Percentiles rank a stretch among this genome's conserved stretches.
These are phyloP conservation scores for Clonostachys byssicola DNA, from an alignment of 2,329 filamentous ascomycete genomes.

Conservation along the genomic window DNA sequence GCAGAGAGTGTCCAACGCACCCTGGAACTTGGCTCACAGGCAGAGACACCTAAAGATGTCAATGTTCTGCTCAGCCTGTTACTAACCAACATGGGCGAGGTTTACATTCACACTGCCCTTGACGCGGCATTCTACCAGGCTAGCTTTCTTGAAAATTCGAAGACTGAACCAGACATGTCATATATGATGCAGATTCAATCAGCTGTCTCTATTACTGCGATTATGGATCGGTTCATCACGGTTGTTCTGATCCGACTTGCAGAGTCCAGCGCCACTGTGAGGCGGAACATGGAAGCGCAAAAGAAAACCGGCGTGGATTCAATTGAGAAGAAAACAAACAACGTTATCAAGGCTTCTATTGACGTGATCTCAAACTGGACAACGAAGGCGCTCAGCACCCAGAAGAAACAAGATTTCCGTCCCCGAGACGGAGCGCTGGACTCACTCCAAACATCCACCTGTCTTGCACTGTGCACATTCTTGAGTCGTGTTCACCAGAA, in stretches of 20 bases:
- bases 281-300: slow-evolving; percentile 83
- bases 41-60: slow-evolving; percentile 92
- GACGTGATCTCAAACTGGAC: slow-evolving; percentile 75
- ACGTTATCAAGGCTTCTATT: slow-evolving; percentile 50
- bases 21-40: slow-evolving; percentile 81
- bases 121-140: slow-evolving; percentile 72
- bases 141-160: slow-evolving; percentile 70
- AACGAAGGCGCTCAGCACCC: slow-evolving; percentile 64
- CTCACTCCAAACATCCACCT: slow-evolving; percentile 81
- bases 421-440: slow-evolving; percentile 80
- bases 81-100: slow-evolving; percentile 81
- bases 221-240: slow-evolving; percentile 89
- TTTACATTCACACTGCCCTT: slow-evolving; percentile 65
- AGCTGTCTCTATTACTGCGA: slow-evolving; percentile 82
- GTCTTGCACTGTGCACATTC: slow-evolving; percentile 76
- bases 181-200: slow-evolving; percentile 78
- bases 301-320: slow-evolving; percentile 68
- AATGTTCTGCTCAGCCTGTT: slow-evolving; percentile 79
- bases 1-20: slow-evolving; percentile 91
- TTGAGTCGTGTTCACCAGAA: slow-evolving; percentile 62
- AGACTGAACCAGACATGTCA: slow-evolving; percentile 80
- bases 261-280: slow-evolving; percentile 83
- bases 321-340: slow-evolving; percentile 79
- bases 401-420: slow-evolving; percentile 87
- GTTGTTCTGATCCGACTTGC: slow-evolving; percentile 89